A percentile compares a stretch with the other conserved stretches of the same genome.
Conservation (phyloP, 1,284 basidiomycete genomes). For the Boletellus sp. region DNA sequence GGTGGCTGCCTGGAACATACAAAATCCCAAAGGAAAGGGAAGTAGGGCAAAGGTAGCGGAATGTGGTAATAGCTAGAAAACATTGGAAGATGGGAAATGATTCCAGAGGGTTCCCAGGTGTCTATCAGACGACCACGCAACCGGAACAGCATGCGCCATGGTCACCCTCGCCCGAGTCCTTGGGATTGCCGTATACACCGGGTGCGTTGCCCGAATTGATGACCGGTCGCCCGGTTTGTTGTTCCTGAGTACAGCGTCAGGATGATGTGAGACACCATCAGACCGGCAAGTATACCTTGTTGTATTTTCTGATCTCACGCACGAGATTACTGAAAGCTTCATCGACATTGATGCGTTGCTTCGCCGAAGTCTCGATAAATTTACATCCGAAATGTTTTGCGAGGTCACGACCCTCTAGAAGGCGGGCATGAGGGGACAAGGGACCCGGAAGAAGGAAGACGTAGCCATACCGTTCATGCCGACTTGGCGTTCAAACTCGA, state of each 20-base stretch:
- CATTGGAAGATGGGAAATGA: conserved; percentile 7
- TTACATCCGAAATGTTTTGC: conserved; percentile 96
- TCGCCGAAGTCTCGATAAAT: conserved; percentile 98
- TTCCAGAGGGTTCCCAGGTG: conserved; percentile 4
- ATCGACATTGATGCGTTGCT: conserved; percentile 97
- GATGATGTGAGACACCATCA: conserved; percentile 5
- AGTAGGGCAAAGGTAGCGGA: conserved; percentile 15
- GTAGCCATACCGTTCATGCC: conserved; percentile 81
- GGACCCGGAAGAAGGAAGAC: neutral
- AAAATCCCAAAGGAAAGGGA: conserved; percentile 8
- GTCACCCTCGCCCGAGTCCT: conserved; percentile 38
- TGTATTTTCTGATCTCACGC: conserved; percentile 94
- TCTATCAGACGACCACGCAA: conserved; percentile 54
- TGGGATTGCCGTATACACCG: conserved; percentile 31
- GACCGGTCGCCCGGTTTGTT: conserved; percentile 43
- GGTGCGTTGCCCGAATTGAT: conserved; percentile 31
- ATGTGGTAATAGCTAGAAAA: conserved; percentile 5
- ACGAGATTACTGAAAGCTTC: conserved; percentile 98
- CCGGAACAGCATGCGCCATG: conserved; percentile 55
- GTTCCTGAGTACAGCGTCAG: conserved; percentile 34
- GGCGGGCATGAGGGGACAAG: conserved; percentile 1
- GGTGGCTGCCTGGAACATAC: conserved; percentile 11
- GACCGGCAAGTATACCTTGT: conserved; percentile 56
- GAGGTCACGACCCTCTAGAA: conserved; percentile 90
- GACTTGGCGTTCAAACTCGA: conserved; percentile 97